Percentiles rank a stretch among this genome's conserved stretches.
These are phyloP conservation scores for Phylloporus sp. DNA, from an alignment of 768 basidiomycete species.

Conservation along the genomic window DNA sequence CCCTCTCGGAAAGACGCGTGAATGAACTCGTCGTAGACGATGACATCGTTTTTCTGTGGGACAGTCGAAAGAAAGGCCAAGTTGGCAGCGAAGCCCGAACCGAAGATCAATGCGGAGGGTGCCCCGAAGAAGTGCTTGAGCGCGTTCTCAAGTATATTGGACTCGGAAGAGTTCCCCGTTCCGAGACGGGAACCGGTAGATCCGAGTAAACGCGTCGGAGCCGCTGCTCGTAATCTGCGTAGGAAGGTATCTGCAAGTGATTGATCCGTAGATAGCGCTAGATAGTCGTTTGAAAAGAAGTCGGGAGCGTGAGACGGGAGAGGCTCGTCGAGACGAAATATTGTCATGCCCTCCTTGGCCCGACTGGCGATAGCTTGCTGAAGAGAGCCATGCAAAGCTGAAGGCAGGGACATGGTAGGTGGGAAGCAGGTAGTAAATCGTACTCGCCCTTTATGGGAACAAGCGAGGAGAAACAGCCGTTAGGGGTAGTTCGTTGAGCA, in stretches of 20 bases:
- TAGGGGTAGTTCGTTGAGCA: not conserved
- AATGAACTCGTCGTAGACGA: constrained; percentile 50
- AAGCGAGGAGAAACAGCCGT: not conserved
- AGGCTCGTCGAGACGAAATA: constrained; percentile 9
- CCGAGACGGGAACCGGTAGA: constrained; percentile 47
- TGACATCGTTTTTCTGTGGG: constrained; percentile 42
- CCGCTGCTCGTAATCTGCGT: constrained; percentile 22
- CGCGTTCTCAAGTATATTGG: constrained; percentile 12
- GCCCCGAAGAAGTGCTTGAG: constrained; percentile 18
- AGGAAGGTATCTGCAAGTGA: constrained; percentile 30
- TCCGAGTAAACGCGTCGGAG: constrained; percentile 32
- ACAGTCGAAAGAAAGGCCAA: constrained; percentile 43
- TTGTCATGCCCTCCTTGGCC: not conserved
- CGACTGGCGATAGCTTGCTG: constrained; percentile 10
- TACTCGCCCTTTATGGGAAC: constrained; percentile 5
- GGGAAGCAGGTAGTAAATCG: not conserved
- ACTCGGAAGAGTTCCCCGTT: constrained; percentile 31
- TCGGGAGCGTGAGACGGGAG: constrained; percentile 26
- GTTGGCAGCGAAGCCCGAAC: constrained; percentile 53
- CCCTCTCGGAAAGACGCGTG: constrained; percentile 52
- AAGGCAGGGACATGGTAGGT: constrained; percentile 8
- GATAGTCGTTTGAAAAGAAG: constrained; percentile 48
- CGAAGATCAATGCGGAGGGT: constrained; percentile 45
- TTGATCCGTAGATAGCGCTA: constrained; percentile 38
- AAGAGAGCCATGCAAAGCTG: constrained; percentile 11